These are phyloP conservation scores for Garcia nutans DNA, from an alignment of 345 rosid genomes.

Conservation along the genomic window DNA sequence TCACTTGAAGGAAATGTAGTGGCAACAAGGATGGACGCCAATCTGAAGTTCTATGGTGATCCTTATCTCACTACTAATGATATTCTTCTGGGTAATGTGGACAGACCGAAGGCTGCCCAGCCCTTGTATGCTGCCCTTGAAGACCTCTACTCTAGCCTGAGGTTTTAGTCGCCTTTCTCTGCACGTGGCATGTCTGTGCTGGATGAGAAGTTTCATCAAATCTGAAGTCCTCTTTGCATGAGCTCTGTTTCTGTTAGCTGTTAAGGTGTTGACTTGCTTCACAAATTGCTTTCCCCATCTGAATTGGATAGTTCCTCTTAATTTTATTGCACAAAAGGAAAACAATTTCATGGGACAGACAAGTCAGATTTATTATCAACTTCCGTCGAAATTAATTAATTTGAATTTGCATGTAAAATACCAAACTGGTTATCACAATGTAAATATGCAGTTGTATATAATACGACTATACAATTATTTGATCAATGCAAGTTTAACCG, in stretches of 20 bases:
- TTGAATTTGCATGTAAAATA: neutral
- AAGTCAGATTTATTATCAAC: neutral
- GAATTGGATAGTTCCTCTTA: neutral
- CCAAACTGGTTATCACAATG: neutral
- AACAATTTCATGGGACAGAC: neutral
- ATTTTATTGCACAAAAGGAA: neutral
- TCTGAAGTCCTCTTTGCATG: neutral
- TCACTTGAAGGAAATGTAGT: constrained; percentile 91
- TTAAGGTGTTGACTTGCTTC: neutral
- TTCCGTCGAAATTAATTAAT: neutral
- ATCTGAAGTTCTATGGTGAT: constrained; percentile 85
- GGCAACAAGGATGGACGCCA: constrained; percentile 77
- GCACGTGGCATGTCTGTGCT: neutral
- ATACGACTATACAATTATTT: too few species aligned
- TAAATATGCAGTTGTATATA: neutral
- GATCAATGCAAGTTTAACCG: too few species aligned
- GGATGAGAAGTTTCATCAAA: neutral
- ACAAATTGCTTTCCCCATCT: neutral
- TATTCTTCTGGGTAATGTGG: constrained; percentile 78
- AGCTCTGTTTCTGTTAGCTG: neutral
- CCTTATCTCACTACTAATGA: constrained; percentile 79
- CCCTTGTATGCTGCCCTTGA: constrained; percentile 73
- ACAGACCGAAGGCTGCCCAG: constrained; percentile 85
- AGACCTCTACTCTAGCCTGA: constrained; percentile 50
- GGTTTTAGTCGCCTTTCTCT: constrained; percentile 2